phyloP scores from a whole-genome alignment of 1,284 basidiomycete genomes.

The Apiotrichum porosum region DNA sequence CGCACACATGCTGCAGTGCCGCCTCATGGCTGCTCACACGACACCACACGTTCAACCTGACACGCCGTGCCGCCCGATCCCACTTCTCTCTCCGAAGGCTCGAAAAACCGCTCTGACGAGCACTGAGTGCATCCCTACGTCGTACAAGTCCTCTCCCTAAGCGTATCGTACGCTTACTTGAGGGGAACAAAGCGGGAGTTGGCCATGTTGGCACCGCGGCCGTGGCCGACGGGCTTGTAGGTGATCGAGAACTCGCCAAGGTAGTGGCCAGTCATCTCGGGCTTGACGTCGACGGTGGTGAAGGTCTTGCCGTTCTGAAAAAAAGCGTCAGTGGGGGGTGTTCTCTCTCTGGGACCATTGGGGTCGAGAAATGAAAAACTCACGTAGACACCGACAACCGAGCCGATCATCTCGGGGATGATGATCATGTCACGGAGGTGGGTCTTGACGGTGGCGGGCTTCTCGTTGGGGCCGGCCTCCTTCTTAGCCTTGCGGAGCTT shows the following conservation, averaged over 20 bases:
- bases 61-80: too few species aligned
- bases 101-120: conserved; percentile 8
- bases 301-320: conserved; percentile 64
- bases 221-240: conserved; percentile 99
- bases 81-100: too few species aligned
- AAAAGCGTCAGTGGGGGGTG: not conserved
- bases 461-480: conserved; percentile 96
- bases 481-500: conserved; percentile 99
- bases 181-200: conserved; percentile 62
- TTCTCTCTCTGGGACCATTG: not conserved
- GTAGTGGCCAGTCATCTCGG: conserved; percentile 99
- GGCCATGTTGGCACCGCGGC: conserved; percentile 74
- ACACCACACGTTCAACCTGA: too few species aligned
- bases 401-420: conserved; percentile 99
- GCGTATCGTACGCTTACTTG: conserved; percentile 51
- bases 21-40: too few species aligned
- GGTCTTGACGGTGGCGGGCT: conserved; percentile 97
- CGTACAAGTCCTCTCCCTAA: conserved; percentile 21
- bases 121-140: conserved; percentile 26
- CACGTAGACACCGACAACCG: conserved; percentile 87
- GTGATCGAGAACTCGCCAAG: conserved; percentile 87
- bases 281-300: conserved; percentile 98
- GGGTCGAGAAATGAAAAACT: conserved; percentile 17
- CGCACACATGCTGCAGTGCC: too few species aligned
- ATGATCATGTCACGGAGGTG: conserved; percentile 99